Conservation (phyloP, 2,329 filamentous ascomycete species). For the Phaeoacremonium minimum region DNA sequence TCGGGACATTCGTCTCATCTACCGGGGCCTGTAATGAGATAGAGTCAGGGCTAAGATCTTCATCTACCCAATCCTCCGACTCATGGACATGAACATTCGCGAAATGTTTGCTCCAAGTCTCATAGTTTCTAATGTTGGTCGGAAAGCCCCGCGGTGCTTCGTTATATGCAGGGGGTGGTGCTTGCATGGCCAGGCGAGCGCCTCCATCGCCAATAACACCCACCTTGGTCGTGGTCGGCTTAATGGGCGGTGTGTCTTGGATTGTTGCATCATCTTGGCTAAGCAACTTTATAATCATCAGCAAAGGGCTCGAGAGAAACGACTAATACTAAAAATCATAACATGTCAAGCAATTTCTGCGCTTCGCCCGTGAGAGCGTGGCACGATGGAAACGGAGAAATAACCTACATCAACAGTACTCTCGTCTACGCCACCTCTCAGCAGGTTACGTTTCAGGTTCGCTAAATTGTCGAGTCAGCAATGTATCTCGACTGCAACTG, state of each 20-base stretch:
- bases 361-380: neutral
- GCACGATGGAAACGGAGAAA: neutral
- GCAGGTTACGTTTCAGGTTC: conserved; percentile 43
- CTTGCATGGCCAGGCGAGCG: neutral
- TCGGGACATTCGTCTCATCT: neutral
- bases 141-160: conserved; percentile 1
- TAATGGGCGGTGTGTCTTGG: conserved; percentile 7
- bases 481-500: neutral
- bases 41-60: conserved; percentile 1
- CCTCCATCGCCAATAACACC: conserved; percentile 10
- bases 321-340: neutral
- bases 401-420: conserved; percentile 39
- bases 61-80: conserved; percentile 12
- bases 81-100: conserved; percentile 7
- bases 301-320: no score
- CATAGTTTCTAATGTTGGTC: conserved; percentile 3
- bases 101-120: conserved; percentile 2
- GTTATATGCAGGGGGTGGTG: neutral
- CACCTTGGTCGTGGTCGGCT: conserved; percentile 4
- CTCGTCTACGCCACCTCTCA: conserved; percentile 41
- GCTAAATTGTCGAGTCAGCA: conserved; percentile 20
- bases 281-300: conserved; percentile 13
- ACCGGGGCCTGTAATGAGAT: neutral
- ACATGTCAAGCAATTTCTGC: neutral
- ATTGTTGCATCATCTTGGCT: conserved; percentile 21